Evolutionary conservation across 2,329 filamentous ascomycete species (phyloP), one percentile per base, ranked within the genome.

Genomic region (Didymella pomorum): DNA sequence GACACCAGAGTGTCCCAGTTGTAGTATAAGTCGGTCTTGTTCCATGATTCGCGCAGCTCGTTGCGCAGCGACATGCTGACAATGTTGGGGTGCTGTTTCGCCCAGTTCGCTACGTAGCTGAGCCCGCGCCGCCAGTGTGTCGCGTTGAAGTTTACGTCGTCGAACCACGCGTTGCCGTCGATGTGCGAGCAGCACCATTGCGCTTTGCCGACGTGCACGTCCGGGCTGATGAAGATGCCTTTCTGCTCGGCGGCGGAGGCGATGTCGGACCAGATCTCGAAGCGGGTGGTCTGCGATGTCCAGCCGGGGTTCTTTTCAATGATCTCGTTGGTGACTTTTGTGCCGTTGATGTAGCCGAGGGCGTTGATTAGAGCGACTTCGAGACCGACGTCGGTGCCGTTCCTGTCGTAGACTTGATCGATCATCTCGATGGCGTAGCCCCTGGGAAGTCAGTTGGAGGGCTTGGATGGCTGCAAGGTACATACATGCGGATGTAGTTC

Each of bases 131-230:
- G 79, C 85, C 85, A 87, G 41, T 82, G 68, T 1, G 72, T 66
- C 26, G 83, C 84, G 66, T 84, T 78, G 73, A 87, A 87, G 74
- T 85, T 83, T 50, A 76, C 71, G 14, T 74, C 69, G 64, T 80
- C 80, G 71, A 86, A 86, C 84, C 85, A 87, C 41, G 84, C 83
- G 69, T 86, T 86, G 41, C 85, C 84, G 67, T 87, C 84, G 28
- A 60, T 67, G 56, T 70, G 65, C 10, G 69, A 72, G 60, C 72
- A 75, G 63, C 72, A 75, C 72, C 72, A 75, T 62, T 73, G 64
- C 20, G 71, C 71, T 50, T 71, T 73, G 23, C 69, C 70, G 4
- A 62, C 65, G 58, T 74, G 71, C 12, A 74, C 71, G 46, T 75
- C 72, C 9, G 71, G 72, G 16, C 65, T 68, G 46, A 75, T 70